Evolutionary conservation across 2,329 filamentous ascomycete genomes (phyloP).

Genomic region (Alternaria burnsii): DNA sequence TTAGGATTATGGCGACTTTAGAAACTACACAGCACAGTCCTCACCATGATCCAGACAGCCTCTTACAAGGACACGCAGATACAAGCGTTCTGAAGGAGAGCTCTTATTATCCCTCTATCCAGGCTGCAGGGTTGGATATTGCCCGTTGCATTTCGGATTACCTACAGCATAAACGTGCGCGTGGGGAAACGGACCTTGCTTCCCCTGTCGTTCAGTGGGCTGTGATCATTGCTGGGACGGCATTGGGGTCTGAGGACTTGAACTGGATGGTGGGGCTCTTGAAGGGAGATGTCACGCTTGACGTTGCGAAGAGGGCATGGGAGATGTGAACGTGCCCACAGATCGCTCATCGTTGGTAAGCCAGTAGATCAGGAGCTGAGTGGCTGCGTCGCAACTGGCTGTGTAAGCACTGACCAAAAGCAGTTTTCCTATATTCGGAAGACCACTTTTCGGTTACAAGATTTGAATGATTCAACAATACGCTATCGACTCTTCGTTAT

Average conservation of each 20-base stretch:
- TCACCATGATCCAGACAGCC: not conserved
- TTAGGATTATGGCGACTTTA: slow-evolving; percentile 30
- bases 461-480: not conserved
- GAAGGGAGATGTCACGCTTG: not conserved
- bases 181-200: slow-evolving; percentile 8
- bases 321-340: not conserved
- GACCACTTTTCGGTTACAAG: not conserved
- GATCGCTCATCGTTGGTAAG: not conserved
- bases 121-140: slow-evolving; percentile 27
- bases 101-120: slow-evolving; percentile 11
- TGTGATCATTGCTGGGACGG: slow-evolving; percentile 27
- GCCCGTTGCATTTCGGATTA: slow-evolving; percentile 33
- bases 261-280: not conserved
- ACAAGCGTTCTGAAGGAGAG: not conserved
- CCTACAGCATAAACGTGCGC: slow-evolving; percentile 15
- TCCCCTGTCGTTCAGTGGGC: slow-evolving; percentile 36
- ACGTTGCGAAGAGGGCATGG: not conserved
- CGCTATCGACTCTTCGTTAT: not conserved
- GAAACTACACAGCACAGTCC: not conserved
- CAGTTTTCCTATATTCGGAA: not conserved
- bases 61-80: not conserved
- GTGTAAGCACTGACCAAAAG: not conserved
- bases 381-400: not conserved
- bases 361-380: not conserved
- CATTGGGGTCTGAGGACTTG: slow-evolving; percentile 12